Conservation (phyloP, 345 rosid species). For the Pistacia vera region DNA sequence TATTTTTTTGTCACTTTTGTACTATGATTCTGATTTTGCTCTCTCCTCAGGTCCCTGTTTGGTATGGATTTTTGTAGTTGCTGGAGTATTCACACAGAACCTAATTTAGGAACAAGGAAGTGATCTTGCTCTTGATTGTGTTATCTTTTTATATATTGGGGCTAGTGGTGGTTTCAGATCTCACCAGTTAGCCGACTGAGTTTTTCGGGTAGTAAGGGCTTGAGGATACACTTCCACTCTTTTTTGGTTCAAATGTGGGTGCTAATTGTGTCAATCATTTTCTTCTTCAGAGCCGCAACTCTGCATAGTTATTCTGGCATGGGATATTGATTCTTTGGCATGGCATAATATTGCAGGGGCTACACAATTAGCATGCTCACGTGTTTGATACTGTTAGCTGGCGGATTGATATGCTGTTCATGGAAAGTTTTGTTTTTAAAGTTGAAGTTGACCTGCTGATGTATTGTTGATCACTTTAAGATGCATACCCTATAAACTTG, state of each 20-base stretch:
- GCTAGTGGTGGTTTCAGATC: conserved; percentile 21
- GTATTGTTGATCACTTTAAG: conserved; percentile 41
- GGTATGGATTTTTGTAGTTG: conserved; percentile 24
- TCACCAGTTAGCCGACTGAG: conserved; percentile 27
- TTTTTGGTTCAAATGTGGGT: conserved; percentile 25
- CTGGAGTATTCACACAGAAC: conserved; percentile 18
- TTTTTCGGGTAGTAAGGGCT: conserved; percentile 21
- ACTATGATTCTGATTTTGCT: conserved; percentile 25
- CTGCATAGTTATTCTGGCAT: conserved; percentile 36
- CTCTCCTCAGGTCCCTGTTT: conserved; percentile 33
- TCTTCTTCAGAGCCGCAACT: conserved; percentile 35
- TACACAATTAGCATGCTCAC: conserved; percentile 64
- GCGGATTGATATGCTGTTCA: conserved; percentile 76
- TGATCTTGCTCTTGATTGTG: conserved; percentile 28
- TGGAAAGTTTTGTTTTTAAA: conserved; percentile 61
- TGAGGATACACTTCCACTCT: conserved; percentile 22
- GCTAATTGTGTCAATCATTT: conserved; percentile 27
- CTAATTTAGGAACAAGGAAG: conserved; percentile 24
- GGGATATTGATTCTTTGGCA: conserved; percentile 70
- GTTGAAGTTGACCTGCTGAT: conserved; percentile 51
- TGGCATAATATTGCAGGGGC: conserved; percentile 79
- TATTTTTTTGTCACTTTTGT: background rate
- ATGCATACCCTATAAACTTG: conserved; percentile 30
- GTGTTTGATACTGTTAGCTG: conserved; percentile 71
- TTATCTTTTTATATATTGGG: conserved; percentile 22